These are phyloP conservation scores for Paramecium primaurelia DNA, from an alignment of 73 alveolate genomes.

Conservation along the genomic window DNA sequence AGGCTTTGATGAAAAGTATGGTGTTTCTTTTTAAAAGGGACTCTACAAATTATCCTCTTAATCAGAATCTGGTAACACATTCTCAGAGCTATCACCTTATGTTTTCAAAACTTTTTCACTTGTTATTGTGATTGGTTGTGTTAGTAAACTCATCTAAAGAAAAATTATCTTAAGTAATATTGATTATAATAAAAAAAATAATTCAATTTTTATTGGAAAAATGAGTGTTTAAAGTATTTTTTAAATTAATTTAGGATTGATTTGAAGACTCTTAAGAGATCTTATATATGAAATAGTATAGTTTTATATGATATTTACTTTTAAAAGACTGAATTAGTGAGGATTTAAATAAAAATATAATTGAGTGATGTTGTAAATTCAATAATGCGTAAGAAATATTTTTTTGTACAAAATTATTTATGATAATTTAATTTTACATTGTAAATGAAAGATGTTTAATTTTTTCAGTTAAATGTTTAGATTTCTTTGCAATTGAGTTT, in stretches of 20 bases:
- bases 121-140: neutral
- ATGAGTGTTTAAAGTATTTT: neutral
- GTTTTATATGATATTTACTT: neutral
- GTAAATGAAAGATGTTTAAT: neutral
- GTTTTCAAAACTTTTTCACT: neutral
- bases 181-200: neutral
- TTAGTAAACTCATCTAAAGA: neutral
- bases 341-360: neutral
- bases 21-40: neutral
- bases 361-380: neutral
- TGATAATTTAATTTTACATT: neutral
- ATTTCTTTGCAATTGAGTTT: neutral
- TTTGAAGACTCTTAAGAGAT: neutral
- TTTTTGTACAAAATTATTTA: neutral
- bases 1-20: neutral
- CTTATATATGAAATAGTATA: neutral
- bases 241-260: neutral
- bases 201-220: neutral
- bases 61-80: neutral
- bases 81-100: neutral
- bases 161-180: neutral
- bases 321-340: neutral
- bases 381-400: constrained; percentile 7
- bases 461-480: neutral
- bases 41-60: neutral